phyloP scores from a whole-genome alignment of 2,329 filamentous ascomycete species.

The Ophiostoma quercus region DNA sequence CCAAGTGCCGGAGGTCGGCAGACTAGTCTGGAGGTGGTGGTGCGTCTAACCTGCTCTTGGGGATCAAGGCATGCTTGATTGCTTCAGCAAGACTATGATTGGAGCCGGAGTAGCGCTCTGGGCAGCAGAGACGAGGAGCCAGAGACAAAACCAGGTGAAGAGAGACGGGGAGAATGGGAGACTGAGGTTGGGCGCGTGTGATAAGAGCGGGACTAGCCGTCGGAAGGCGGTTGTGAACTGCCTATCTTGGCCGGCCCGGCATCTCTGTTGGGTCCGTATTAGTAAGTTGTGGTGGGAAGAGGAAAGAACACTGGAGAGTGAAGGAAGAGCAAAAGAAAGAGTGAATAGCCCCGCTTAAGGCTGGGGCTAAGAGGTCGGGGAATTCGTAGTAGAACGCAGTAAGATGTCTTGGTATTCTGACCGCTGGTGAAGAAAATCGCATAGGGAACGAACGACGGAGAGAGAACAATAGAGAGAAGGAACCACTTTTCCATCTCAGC shows the following conservation, averaged over 20 bases:
- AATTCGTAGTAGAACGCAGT: not conserved
- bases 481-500: not conserved
- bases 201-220: constrained; percentile 13
- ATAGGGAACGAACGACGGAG: not conserved
- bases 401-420: not conserved
- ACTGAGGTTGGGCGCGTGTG: not conserved
- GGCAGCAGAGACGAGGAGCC: not conserved
- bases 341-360: not conserved
- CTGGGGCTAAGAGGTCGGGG: not conserved
- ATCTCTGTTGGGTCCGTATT: constrained; percentile 8
- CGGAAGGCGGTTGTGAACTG: constrained; percentile 10
- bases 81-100: constrained; percentile 10
- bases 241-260: constrained; percentile 17
- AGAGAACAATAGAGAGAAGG: not conserved
- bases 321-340: not conserved
- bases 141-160: not conserved
- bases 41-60: not conserved
- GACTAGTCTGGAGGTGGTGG: not conserved
- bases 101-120: not conserved
- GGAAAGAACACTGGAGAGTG: not conserved
- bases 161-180: not conserved
- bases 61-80: not conserved
- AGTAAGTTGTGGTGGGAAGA: not conserved
- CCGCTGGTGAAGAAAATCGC: not conserved
- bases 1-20: constrained; percentile 12